phyloP scores from a whole-genome alignment of 345 rosid species.

The Salix brachista region DNA sequence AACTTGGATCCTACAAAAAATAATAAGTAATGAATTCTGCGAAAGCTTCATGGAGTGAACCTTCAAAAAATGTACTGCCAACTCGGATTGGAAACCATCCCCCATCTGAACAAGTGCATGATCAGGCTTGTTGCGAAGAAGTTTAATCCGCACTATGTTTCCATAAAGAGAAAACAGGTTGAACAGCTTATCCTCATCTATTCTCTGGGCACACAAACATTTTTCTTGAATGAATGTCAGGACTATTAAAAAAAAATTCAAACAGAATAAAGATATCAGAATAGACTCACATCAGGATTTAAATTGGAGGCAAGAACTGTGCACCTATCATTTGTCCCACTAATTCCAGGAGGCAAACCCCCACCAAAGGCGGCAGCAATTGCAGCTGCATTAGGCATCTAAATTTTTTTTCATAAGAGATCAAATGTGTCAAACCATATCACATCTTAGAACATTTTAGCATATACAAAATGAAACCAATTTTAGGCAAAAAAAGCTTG shows the following conservation, averaged over 20 bases:
- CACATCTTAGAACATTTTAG: background rate
- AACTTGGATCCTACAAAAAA: background rate
- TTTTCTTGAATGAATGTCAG: constrained; percentile 13
- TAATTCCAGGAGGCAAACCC: constrained; percentile 91
- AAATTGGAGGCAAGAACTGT: constrained; percentile 84
- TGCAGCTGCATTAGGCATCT: constrained; percentile 91
- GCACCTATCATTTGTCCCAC: constrained; percentile 93
- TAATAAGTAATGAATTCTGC: background rate
- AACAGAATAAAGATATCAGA: constrained; percentile 1
- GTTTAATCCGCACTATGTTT: constrained; percentile 85
- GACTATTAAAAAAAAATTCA: background rate
- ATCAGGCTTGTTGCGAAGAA: constrained; percentile 93
- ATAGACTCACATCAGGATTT: constrained; percentile 72
- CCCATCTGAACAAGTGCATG: constrained; percentile 99
- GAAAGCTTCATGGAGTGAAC: constrained; percentile 30
- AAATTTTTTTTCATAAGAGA: constrained; percentile 5
- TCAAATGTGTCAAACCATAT: background rate
- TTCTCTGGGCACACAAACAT: constrained; percentile 41
- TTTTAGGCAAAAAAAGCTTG: background rate
- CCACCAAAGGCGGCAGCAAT: constrained; percentile 97
- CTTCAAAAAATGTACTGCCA: constrained; percentile 95
- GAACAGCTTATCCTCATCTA: constrained; percentile 94
- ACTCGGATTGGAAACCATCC: constrained; percentile 94
- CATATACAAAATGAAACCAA: background rate
- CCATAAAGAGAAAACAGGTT: constrained; percentile 94